Evolutionary conservation across 2,329 filamentous ascomycete species (phyloP).

Genomic region (Drechslera avenae): DNA sequence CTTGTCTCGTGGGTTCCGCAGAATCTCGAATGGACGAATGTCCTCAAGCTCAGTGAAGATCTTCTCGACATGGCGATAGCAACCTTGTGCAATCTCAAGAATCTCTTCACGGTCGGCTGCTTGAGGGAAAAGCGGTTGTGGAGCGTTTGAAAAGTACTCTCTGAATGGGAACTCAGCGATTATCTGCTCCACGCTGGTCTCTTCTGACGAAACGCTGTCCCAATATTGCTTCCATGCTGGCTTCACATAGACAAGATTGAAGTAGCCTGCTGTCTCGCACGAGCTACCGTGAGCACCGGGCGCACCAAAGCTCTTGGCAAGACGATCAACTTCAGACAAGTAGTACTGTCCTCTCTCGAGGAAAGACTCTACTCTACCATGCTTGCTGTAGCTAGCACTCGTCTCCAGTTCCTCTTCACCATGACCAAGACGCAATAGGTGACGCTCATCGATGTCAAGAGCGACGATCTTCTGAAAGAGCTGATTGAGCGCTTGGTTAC

Average conservation of each 20-base stretch:
- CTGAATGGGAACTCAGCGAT: conserved; percentile 84
- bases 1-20: conserved; percentile 87
- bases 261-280: conserved; percentile 96
- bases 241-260: conserved; percentile 87
- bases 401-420: conserved; percentile 93
- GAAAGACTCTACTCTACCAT: conserved; percentile 93
- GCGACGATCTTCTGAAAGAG: conserved; percentile 98
- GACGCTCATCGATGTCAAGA: conserved; percentile 92
- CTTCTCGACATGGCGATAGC: conserved; percentile 84
- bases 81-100: conserved; percentile 79
- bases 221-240: conserved; percentile 88
- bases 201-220: conserved; percentile 64
- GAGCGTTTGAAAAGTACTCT: conserved; percentile 82
- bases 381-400: conserved; percentile 87
- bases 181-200: conserved; percentile 65
- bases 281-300: conserved; percentile 95
- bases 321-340: conserved; percentile 80
- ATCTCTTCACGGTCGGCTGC: conserved; percentile 68
- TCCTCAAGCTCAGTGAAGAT: conserved; percentile 93
- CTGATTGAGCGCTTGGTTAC: conserved; percentile 97
- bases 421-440: conserved; percentile 88
- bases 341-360: conserved; percentile 82
- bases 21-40: conserved; percentile 91
- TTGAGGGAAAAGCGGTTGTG: conserved; percentile 79
- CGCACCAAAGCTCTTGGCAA: conserved; percentile 83